Conservation (phyloP, 805 yeast genomes). For the Teunomyces lycoperdinae region DNA sequence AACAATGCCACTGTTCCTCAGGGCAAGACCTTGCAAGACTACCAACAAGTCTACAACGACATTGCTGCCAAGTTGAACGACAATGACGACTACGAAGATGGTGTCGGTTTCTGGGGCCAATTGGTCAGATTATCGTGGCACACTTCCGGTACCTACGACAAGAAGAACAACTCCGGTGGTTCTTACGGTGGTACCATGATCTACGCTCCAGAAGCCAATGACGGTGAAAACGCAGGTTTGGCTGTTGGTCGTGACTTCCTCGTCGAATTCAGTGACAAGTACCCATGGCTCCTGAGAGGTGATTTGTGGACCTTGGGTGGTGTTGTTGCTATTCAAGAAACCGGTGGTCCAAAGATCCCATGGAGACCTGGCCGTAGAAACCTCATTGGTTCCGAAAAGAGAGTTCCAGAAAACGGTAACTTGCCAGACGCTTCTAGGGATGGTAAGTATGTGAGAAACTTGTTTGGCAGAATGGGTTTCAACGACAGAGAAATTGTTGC, state of each 20-base stretch:
- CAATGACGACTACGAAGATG: slow-evolving; percentile 27
- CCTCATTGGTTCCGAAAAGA: slow-evolving; percentile 17
- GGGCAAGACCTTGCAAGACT: slow-evolving; percentile 47
- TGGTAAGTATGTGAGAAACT: slow-evolving; percentile 42
- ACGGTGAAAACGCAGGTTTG: slow-evolving; percentile 50
- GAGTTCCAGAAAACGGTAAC: slow-evolving; percentile 47
- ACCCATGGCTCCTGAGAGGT: slow-evolving; percentile 61
- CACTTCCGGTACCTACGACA: slow-evolving; percentile 31
- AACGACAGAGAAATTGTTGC: slow-evolving; percentile 41
- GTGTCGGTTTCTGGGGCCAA: slow-evolving; percentile 37
- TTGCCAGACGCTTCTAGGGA: slow-evolving; percentile 49
- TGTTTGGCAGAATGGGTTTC: slow-evolving; percentile 46
- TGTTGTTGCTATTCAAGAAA: slow-evolving; percentile 57
- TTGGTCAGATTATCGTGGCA: slow-evolving; percentile 42
- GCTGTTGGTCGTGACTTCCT: slow-evolving; percentile 55
- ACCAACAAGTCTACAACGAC: slow-evolving; percentile 66
- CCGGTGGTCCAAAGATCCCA: slow-evolving; percentile 60
- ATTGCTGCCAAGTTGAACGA: slow-evolving; percentile 46
- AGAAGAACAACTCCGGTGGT: slow-evolving; percentile 29
- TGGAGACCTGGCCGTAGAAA: slow-evolving; percentile 56
- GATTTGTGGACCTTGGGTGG: slow-evolving; percentile 77
- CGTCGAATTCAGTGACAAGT: slow-evolving; percentile 51
- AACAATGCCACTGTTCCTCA: slow-evolving; percentile 35
- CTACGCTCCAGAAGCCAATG: slow-evolving; percentile 49
- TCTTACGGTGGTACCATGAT: slow-evolving; percentile 39